Evolutionary conservation across 108 stramenopile genomes (phyloP).

Genomic region (Epithemia pelagica): DNA sequence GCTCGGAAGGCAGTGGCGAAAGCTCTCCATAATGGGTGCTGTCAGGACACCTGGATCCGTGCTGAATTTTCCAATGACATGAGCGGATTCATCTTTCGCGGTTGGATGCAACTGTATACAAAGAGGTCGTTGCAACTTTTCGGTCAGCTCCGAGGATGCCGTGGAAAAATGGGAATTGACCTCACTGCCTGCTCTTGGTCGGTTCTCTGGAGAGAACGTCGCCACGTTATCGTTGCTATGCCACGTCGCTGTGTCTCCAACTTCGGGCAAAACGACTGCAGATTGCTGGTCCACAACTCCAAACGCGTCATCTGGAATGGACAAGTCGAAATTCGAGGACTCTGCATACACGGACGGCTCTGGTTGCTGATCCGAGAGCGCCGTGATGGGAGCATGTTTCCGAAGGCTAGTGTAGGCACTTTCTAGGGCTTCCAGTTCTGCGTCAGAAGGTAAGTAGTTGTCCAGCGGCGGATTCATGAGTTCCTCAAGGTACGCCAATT

Average conservation of each 20-base stretch:
- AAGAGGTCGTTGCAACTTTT: background rate
- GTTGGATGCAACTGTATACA: background rate
- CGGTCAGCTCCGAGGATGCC: conserved; percentile 18
- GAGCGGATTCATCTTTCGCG: background rate
- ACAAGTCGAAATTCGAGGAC: no score
- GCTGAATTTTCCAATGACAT: background rate
- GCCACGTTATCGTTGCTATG: no score
- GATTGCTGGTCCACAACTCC: no score
- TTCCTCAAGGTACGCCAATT: background rate
- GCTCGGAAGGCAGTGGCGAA: conserved; percentile 38
- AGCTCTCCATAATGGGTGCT: conserved; percentile 35
- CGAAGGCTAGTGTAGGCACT: background rate
- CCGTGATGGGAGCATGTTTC: background rate
- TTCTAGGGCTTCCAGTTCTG: background rate
- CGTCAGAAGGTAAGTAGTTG: conserved; percentile 9
- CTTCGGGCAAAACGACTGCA: no score
- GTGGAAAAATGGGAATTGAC: conserved; percentile 26
- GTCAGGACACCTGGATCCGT: conserved; percentile 27
- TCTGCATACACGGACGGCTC: no score
- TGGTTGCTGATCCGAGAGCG: background rate
- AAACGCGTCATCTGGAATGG: no score
- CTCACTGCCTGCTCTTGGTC: no score
- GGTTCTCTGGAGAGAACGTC: no score
- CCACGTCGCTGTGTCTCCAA: no score
- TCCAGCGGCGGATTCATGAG: background rate